These are phyloP conservation scores for Solanum chacoense DNA, from an alignment of 305 asterid species.

Conservation along the genomic window DNA sequence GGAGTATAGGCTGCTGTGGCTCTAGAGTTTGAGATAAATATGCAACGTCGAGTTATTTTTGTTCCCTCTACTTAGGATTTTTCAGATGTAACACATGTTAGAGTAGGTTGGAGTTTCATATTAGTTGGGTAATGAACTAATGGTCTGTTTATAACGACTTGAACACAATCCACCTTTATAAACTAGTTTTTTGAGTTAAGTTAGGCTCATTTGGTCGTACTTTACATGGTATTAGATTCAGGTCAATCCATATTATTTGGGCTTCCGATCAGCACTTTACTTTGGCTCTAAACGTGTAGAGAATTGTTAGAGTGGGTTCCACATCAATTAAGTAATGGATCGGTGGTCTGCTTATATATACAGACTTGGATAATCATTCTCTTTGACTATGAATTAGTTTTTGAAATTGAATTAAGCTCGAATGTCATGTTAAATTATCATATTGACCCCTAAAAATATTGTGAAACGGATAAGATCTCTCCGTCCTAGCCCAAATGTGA, in stretches of 20 bases:
- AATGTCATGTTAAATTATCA: not conserved
- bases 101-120: not conserved
- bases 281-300: not conserved
- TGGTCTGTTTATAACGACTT: not conserved
- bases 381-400: not conserved
- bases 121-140: not conserved
- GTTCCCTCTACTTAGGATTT: not conserved
- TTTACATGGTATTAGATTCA: not conserved
- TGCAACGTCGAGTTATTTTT: not conserved
- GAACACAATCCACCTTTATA: not conserved
- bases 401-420: no score
- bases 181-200: not conserved
- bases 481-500: not conserved
- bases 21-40: not conserved
- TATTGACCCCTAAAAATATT: not conserved
- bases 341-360: not conserved
- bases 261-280: no score
- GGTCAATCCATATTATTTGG: not conserved
- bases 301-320: not conserved
- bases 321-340: not conserved
- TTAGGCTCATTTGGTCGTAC: not conserved
- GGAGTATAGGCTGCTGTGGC: not conserved
- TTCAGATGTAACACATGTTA: not conserved
- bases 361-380: not conserved
- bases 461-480: not conserved